Evolutionary conservation across 306 rosid species (phyloP).

Genomic region (Castanea sativa): DNA sequence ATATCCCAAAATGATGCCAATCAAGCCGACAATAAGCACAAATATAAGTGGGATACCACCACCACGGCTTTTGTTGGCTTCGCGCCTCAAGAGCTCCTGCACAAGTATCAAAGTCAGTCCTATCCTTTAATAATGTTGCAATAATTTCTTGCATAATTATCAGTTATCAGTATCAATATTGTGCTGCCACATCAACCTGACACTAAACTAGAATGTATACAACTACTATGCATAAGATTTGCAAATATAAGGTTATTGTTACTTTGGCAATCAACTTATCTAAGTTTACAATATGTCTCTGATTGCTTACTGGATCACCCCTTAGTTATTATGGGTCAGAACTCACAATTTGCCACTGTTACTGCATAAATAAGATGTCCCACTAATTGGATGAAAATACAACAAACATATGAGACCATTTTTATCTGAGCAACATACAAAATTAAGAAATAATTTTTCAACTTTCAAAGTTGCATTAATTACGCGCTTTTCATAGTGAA

Average conservation of each 20-base stretch:
- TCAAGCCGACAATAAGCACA: conserved; percentile 54
- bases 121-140: not conserved
- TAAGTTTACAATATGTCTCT: not conserved
- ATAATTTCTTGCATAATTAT: not conserved
- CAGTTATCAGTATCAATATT: not conserved
- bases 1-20: conserved; percentile 80
- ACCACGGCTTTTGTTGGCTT: conserved; percentile 29
- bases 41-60: conserved; percentile 56
- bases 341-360: not conserved
- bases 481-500: not conserved
- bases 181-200: not conserved
- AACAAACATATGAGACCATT: not conserved
- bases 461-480: not conserved
- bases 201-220: not conserved
- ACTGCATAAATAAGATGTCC: not conserved
- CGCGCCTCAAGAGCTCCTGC: conserved; percentile 71
- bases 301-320: not conserved
- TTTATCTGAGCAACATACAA: not conserved
- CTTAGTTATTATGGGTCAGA: not conserved
- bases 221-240: not conserved
- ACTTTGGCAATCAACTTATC: not conserved
- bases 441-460: not conserved
- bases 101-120: not conserved
- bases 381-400: not conserved
- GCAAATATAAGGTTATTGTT: not conserved